Percentiles rank a stretch among this genome's conserved stretches.
Evolutionary conservation across 2,329 filamentous ascomycete genomes (phyloP).

Genomic region (Penicillium glabrum): DNA sequence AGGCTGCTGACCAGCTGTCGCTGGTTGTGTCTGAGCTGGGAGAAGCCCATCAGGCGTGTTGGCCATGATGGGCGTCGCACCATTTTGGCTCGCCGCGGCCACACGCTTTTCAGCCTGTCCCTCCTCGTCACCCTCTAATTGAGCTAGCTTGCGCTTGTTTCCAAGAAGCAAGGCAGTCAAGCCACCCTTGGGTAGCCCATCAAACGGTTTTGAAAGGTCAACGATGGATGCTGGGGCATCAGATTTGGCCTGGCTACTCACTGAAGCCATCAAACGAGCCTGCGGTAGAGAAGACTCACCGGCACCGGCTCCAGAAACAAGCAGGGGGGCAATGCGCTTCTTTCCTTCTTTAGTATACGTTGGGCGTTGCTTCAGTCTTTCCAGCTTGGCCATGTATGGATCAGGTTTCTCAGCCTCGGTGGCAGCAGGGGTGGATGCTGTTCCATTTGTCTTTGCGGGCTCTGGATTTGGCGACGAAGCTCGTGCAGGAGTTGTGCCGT

Average conservation of each 20-base stretch:
- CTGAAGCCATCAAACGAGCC: conserved; percentile 79
- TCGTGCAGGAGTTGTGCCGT: conserved; percentile 44
- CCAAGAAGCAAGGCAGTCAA: conserved; percentile 82
- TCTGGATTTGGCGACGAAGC: conserved; percentile 33
- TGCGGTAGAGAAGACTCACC: conserved; percentile 87
- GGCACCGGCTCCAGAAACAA: conserved; percentile 85
- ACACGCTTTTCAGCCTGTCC: conserved; percentile 60
- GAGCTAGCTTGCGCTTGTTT: conserved; percentile 83
- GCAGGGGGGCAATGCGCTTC: conserved; percentile 87
- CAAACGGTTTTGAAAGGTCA: conserved; percentile 90
- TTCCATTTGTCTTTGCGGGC: conserved; percentile 38
- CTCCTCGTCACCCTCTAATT: conserved; percentile 74
- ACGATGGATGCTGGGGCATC: conserved; percentile 79
- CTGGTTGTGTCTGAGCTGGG: conserved; percentile 65
- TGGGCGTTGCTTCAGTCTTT: conserved; percentile 81
- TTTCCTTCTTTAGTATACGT: conserved; percentile 96
- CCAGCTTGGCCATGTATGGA: conserved; percentile 59
- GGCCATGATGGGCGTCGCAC: conserved; percentile 70
- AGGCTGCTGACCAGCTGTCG: conserved; percentile 61
- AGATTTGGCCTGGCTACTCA: conserved; percentile 62
- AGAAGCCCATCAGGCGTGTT: conserved; percentile 78
- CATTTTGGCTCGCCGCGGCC: conserved; percentile 59
- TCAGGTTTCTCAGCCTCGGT: conserved; percentile 48
- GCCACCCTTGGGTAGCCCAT: conserved; percentile 87
- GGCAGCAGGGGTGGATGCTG: conserved; percentile 28